Evolutionary conservation across 495 filamentous ascomycete species (phyloP).

Genomic region (Halenospora varia): DNA sequence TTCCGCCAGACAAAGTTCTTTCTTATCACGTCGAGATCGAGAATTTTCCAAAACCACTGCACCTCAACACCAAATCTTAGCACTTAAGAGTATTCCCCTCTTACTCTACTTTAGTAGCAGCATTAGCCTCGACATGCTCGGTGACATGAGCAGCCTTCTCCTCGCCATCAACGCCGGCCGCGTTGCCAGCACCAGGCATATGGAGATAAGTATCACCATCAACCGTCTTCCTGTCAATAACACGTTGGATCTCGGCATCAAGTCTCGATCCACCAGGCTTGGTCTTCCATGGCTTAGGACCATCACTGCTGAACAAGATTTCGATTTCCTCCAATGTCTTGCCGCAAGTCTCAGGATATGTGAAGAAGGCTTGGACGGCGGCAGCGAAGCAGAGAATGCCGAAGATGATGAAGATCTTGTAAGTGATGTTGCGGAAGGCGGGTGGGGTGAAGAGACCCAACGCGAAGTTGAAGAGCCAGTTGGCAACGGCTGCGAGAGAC

Average conservation of each 20-base stretch:
- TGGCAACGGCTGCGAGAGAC: constrained; percentile 60
- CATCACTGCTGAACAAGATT: constrained; percentile 52
- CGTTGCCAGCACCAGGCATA: constrained; percentile 4
- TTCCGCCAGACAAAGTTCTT: too few relatives aligned
- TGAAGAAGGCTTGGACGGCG: constrained; percentile 60
- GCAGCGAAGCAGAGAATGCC: constrained; percentile 63
- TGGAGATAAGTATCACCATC: constrained; percentile 11
- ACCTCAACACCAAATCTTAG: too few relatives aligned
- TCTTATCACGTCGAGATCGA: too few relatives aligned
- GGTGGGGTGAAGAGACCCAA: constrained; percentile 68
- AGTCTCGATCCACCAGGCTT: constrained; percentile 48
- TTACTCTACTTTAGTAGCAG: too few relatives aligned
- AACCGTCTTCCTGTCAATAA: constrained; percentile 22
- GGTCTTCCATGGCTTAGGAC: constrained; percentile 54
- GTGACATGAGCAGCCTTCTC: neutral
- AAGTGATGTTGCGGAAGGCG: constrained; percentile 67
- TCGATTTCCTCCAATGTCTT: constrained; percentile 71
- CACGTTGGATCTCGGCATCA: constrained; percentile 38
- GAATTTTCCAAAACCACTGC: too few relatives aligned
- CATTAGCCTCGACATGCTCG: neutral
- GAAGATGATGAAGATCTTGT: constrained; percentile 72
- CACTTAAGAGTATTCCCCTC: too few relatives aligned
- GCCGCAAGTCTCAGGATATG: constrained; percentile 67
- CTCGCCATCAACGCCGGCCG: neutral
- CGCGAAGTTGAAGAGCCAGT: constrained; percentile 78